Evolutionary conservation across 495 filamentous ascomycete genomes (phyloP).

Genomic region (Oleoguttula mirabilis): DNA sequence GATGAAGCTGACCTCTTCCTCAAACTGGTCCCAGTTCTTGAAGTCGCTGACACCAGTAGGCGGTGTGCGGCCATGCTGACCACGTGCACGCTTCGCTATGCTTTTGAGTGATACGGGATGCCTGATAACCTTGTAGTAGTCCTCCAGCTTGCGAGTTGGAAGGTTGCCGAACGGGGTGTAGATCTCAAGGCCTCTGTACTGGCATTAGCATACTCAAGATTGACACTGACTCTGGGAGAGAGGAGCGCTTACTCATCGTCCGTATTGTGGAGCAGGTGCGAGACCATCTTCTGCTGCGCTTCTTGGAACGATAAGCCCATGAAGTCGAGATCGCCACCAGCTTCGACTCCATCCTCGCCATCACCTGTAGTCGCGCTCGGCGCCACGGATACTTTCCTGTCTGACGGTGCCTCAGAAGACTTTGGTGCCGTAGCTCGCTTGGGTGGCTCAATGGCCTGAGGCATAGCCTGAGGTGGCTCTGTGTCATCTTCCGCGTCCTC

Average conservation of each 20-base stretch:
- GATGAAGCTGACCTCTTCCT: constrained; percentile 61
- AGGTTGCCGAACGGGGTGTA: constrained; percentile 56
- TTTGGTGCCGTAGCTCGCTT: constrained; percentile 8
- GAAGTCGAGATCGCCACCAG: constrained; percentile 40
- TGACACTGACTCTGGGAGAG: too few species aligned
- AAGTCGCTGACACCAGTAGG: constrained; percentile 57
- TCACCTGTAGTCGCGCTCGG: constrained; percentile 37
- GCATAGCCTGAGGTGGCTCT: background rate
- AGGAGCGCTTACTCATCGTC: constrained; percentile 44
- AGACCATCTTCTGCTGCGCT: constrained; percentile 69
- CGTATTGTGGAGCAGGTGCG: constrained; percentile 50
- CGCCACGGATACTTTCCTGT: constrained; percentile 15
- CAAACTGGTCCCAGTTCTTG: constrained; percentile 67
- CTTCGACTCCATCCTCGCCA: constrained; percentile 34
- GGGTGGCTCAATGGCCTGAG: background rate
- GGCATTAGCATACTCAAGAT: too few species aligned
- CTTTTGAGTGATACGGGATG: constrained; percentile 59
- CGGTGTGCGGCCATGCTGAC: constrained; percentile 50
- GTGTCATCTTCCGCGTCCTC: constrained; percentile 13
- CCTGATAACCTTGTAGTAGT: constrained; percentile 68
- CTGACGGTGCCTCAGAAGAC: constrained; percentile 6
- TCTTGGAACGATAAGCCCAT: constrained; percentile 56
- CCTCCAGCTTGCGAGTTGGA: constrained; percentile 47
- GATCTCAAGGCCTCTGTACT: constrained; percentile 39
- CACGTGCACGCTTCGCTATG: constrained; percentile 58